Percentiles rank a stretch among this genome's conserved stretches.
These are phyloP conservation scores for Saturnispora halmiae DNA, from an alignment of 805 yeast species.

Conservation along the genomic window DNA sequence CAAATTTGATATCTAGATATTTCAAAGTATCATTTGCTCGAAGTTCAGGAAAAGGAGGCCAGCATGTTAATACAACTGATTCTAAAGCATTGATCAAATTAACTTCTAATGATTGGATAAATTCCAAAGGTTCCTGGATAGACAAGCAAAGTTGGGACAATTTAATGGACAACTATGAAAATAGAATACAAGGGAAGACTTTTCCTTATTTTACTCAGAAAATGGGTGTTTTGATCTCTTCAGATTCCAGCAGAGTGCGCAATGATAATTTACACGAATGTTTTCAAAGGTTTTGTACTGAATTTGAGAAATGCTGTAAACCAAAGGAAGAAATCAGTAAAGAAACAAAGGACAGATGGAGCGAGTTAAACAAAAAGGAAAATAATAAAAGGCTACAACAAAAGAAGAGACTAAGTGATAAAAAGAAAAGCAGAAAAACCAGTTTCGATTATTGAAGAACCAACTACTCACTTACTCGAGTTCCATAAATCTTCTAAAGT, in stretches of 20 bases:
- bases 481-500: constrained; percentile 71
- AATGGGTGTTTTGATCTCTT: constrained; percentile 22
- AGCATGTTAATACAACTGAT: constrained; percentile 50
- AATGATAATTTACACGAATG: constrained; percentile 39
- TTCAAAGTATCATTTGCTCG: constrained; percentile 37
- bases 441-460: constrained; percentile 14
- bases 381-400: constrained; percentile 18
- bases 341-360: constrained; percentile 38
- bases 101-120: constrained; percentile 29
- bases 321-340: constrained; percentile 32
- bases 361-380: constrained; percentile 20
- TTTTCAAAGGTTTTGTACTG: constrained; percentile 34
- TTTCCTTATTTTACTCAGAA: constrained; percentile 23
- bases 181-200: constrained; percentile 12
- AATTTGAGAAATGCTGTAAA: constrained; percentile 31
- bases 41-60: constrained; percentile 54
- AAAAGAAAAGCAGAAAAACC: constrained; percentile 16
- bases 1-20: constrained; percentile 9
- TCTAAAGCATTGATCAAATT: constrained; percentile 34
- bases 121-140: constrained; percentile 37
- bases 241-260: constrained; percentile 31
- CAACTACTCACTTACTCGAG: constrained; percentile 2
- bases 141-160: constrained; percentile 31
- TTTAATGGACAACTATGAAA: constrained; percentile 21
- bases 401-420: constrained; percentile 22